Percentiles rank a stretch among this genome's conserved stretches.
Conservation (phyloP, 768 basidiomycete genomes). For the Pleurotus tuoliensis region DNA sequence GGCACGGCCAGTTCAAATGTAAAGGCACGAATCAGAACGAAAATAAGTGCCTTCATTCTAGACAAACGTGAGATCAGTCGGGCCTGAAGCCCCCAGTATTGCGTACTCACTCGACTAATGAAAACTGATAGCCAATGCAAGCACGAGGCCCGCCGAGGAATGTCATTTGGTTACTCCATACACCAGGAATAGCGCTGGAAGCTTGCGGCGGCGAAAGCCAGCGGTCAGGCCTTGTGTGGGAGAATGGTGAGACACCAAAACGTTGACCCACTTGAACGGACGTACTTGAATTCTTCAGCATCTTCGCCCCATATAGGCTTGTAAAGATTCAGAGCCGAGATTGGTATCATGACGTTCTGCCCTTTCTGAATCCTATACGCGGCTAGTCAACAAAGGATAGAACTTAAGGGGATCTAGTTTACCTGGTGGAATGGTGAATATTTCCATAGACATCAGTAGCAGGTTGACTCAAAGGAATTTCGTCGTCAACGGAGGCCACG, state of each 20-base stretch:
- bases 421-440: conserved; percentile 27
- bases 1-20: conserved; percentile 24
- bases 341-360: conserved; percentile 29
- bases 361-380: conserved; percentile 23
- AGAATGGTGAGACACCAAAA: neutral
- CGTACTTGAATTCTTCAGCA: conserved; percentile 39
- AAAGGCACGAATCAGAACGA: conserved; percentile 27
- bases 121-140: conserved; percentile 45
- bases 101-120: conserved; percentile 40
- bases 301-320: conserved; percentile 44
- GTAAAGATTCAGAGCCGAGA: conserved; percentile 34
- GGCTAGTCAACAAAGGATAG: neutral
- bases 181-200: conserved; percentile 33
- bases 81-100: neutral
- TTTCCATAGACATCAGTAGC: conserved; percentile 31
- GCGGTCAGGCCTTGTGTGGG: conserved; percentile 37
- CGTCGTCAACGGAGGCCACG: conserved; percentile 32
- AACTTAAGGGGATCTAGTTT: neutral
- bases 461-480: conserved; percentile 34
- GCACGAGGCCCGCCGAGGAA: conserved; percentile 43
- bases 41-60: conserved; percentile 34
- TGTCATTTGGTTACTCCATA: conserved; percentile 35
- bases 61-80: neutral
- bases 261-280: neutral
- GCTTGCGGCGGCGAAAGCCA: conserved; percentile 34